Evolutionary conservation across 2,329 filamentous ascomycete genomes (phyloP), one percentile per base, ranked within the genome.

Genomic region (Endoconidiophora polonica): DNA sequence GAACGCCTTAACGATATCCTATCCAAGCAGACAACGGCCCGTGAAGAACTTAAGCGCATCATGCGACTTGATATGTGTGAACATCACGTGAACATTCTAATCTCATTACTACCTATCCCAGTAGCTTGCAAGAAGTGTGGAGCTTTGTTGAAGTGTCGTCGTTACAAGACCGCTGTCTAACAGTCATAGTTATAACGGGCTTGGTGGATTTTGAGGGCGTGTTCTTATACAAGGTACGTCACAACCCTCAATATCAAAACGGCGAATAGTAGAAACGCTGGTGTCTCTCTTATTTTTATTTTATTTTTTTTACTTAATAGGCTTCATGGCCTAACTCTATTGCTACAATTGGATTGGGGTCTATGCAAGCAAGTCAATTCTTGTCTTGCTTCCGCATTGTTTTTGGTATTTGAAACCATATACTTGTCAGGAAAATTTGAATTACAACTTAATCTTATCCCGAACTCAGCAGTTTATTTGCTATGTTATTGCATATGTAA

Each of bases 341-440:
- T 52, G 41, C 45, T 49, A 45, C 48, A 52, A 48, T 54, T 48
- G 42, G 49, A 45, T 52, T 51, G 49, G 49, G 49, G 52, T 49
- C 46, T 48, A 33, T 36, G 18, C 4, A 12, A n/a, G 4, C 38
- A 10, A 7, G 3, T 36, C 22, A 33, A 44, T 48, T 38, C 44
- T 24, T 26, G 41, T 10, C 26, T 29, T 29, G 7, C 26, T 29
- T 29, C 7, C 26, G 10, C 4, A 7, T 29, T 29, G 26, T 10
- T n/a, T n/a, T n/a, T n/a, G n/a, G n/a, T n/a, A n/a, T n/a, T n/a
- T n/a, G n/a, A n/a, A n/a, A n/a, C n/a, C n/a, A n/a, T n/a, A n/a
- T n/a, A n/a, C n/a, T n/a, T n/a, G n/a, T n/a, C n/a, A n/a, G n/a
- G n/a, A n/a, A n/a, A n/a, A n/a, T n/a, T n/a, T n/a, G n/a, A n/a